Conservation (phyloP, 768 basidiomycete genomes). For the Tricholoma matsutake region DNA sequence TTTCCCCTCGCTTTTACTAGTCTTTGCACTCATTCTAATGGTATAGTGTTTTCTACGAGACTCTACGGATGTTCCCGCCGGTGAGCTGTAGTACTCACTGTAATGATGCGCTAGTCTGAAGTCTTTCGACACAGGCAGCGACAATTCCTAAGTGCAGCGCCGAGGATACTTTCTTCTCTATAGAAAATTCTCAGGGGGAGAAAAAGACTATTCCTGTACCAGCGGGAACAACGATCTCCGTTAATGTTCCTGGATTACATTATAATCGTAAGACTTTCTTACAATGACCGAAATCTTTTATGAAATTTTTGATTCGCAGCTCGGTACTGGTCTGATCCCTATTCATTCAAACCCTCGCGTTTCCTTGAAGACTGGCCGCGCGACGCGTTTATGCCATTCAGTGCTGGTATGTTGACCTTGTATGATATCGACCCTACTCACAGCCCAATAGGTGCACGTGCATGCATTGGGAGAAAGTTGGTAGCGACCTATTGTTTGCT, state of each 20-base stretch:
- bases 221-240: constrained; percentile 34
- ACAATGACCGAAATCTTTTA: neutral
- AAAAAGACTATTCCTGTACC: constrained; percentile 39
- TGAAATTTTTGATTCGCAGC: constrained; percentile 28
- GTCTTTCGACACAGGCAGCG: constrained; percentile 25
- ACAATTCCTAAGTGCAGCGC: constrained; percentile 42
- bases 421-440: neutral
- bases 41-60: constrained; percentile 48
- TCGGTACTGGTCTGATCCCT: constrained; percentile 53
- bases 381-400: constrained; percentile 55
- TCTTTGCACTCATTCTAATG: neutral
- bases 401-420: constrained; percentile 32
- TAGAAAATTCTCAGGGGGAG: constrained; percentile 35
- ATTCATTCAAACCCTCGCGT: constrained; percentile 41
- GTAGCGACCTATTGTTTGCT: neutral
- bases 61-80: constrained; percentile 45
- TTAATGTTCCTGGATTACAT: constrained; percentile 42
- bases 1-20: neutral
- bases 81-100: constrained; percentile 26
- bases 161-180: constrained; percentile 43
- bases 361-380: constrained; percentile 53
- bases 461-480: constrained; percentile 44
- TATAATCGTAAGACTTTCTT: constrained; percentile 42
- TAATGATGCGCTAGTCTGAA: neutral
- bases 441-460: constrained; percentile 33